phyloP scores from a whole-genome alignment of 2,329 filamentous ascomycete genomes.

The Clathrospora elynae region DNA sequence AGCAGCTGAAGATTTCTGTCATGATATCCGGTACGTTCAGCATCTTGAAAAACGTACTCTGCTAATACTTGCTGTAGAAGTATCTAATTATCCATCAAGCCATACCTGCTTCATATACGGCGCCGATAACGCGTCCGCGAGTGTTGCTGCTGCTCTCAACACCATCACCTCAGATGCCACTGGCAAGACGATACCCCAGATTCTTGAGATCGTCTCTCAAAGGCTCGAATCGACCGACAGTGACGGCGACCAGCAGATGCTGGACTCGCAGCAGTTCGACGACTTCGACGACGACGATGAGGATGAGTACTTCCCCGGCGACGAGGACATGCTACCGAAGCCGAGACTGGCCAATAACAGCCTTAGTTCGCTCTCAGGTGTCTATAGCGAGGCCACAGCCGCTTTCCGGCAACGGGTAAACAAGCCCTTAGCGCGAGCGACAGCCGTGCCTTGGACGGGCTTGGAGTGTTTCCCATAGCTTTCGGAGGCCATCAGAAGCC shows the following conservation, averaged over 20 bases:
- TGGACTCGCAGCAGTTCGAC: conserved; percentile 45
- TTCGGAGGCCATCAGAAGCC: no score
- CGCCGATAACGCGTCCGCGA: conserved; percentile 53
- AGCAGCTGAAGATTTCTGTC: conserved; percentile 48
- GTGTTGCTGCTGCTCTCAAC: conserved; percentile 53
- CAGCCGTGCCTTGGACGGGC: no score
- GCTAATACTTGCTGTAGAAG: conserved; percentile 49
- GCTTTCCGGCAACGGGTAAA: conserved; percentile 45
- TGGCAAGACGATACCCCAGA: conserved; percentile 55
- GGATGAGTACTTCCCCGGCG: conserved; percentile 44
- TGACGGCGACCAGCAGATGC: conserved; percentile 52
- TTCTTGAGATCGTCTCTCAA: conserved; percentile 55
- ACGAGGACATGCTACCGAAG: conserved; percentile 48
- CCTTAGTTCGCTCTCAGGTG: conserved; percentile 1
- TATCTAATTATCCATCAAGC: conserved; percentile 63
- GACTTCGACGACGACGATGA: conserved; percentile 39
- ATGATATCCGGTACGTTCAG: conserved; percentile 35
- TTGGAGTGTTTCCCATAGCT: no score
- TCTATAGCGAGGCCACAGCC: conserved; percentile 29
- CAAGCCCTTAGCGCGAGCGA: no score
- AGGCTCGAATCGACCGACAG: conserved; percentile 44
- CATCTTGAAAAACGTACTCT: conserved; percentile 3
- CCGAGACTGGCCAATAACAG: conserved; percentile 15
- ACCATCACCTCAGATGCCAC: conserved; percentile 51
- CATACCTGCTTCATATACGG: conserved; percentile 65